Conservation (phyloP, 2,329 filamentous ascomycete genomes). For the Monosporascus cannonballus region DNA sequence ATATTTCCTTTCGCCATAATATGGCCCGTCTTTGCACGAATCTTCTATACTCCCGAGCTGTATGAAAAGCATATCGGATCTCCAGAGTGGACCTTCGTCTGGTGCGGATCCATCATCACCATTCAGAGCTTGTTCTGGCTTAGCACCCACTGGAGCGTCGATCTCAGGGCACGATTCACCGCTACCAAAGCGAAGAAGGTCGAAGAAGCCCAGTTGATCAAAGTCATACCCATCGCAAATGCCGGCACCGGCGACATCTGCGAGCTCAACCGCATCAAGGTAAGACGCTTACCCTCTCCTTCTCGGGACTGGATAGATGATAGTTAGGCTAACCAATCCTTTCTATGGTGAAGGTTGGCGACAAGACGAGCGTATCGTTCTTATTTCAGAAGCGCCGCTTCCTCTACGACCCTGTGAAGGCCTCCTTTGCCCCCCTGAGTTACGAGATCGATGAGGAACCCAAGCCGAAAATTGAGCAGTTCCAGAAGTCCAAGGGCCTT, state of each 20-base stretch:
- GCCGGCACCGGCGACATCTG: constrained; percentile 88
- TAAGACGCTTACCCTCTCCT: constrained; percentile 20
- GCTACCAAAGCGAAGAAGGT: constrained; percentile 64
- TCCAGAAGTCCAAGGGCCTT: constrained; percentile 77
- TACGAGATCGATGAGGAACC: constrained; percentile 83
- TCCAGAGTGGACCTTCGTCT: constrained; percentile 98
- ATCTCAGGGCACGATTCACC: constrained; percentile 76
- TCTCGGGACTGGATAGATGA: not conserved
- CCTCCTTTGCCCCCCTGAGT: constrained; percentile 72
- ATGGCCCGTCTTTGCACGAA: constrained; percentile 87
- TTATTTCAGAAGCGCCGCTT: constrained; percentile 98
- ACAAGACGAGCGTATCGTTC: constrained; percentile 76
- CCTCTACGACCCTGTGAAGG: constrained; percentile 66
- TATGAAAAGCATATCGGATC: constrained; percentile 89
- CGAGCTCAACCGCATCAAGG: constrained; percentile 68
- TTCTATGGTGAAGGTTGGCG: constrained; percentile 48
- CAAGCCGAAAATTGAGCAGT: constrained; percentile 69
- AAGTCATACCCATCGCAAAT: constrained; percentile 84
- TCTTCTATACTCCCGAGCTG: constrained; percentile 75
- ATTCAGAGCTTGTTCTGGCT: constrained; percentile 86
- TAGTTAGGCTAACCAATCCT: not conserved
- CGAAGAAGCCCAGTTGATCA: constrained; percentile 76
- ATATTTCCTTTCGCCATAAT: constrained; percentile 87
- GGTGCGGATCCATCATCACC: constrained; percentile 81
- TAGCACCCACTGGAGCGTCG: constrained; percentile 96